A percentile compares a stretch with the other conserved stretches of the same genome.
Conservation (phyloP, 176 grass and related monocot genomes). For the Juncus effusus region DNA sequence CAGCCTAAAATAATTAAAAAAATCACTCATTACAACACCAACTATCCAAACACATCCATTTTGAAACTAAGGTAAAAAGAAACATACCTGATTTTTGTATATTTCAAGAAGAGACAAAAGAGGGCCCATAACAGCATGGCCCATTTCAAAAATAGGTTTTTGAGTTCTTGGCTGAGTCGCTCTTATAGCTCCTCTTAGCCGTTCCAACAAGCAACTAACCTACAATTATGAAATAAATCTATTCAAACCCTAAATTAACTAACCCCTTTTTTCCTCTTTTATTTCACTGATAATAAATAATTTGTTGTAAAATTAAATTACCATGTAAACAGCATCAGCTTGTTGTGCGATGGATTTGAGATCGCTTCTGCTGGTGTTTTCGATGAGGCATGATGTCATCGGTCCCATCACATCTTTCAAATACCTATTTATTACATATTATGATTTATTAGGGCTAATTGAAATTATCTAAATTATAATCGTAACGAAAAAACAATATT, state of each 20-base stretch:
- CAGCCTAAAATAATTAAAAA: conserved; percentile 46
- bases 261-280: neutral
- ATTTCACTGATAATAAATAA: neutral
- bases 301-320: conserved; percentile 26
- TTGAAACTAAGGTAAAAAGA: neutral
- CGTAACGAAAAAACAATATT: conserved; percentile 22
- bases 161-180: conserved; percentile 86
- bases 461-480: conserved; percentile 4
- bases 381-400: conserved; percentile 64
- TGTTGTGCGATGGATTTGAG: conserved; percentile 87
- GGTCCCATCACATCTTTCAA: conserved; percentile 95
- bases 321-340: conserved; percentile 85
- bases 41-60: neutral
- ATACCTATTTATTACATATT: conserved; percentile 47
- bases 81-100: conserved; percentile 86
- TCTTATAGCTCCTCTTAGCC: conserved; percentile 90
- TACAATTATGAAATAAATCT: conserved; percentile 24
- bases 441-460: conserved; percentile 24
- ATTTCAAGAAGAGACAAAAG: conserved; percentile 81
- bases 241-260: neutral
- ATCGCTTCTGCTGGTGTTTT: conserved; percentile 77
- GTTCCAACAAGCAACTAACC: conserved; percentile 92
- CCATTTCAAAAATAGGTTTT: conserved; percentile 94
- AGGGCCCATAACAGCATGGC: conserved; percentile 69
- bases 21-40: neutral